These are phyloP conservation scores for Diaporthe longicolla DNA, from an alignment of 2,329 filamentous ascomycete genomes.

Conservation along the genomic window DNA sequence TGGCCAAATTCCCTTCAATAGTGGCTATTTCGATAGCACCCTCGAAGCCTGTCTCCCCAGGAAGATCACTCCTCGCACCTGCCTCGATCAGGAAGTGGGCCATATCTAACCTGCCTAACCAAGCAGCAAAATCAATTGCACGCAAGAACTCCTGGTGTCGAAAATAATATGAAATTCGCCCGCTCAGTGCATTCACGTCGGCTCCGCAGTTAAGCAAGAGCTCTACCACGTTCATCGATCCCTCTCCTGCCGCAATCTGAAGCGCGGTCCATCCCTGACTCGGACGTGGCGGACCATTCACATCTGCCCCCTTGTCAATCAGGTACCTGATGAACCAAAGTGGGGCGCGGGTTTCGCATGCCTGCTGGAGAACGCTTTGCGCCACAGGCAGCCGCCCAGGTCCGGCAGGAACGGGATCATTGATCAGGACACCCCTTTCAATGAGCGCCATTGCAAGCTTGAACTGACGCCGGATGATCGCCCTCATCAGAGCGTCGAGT, in stretches of 20 bases:
- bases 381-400: no score
- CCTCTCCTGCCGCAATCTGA: neutral
- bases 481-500: accelerated
- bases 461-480: neutral
- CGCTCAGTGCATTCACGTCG: neutral
- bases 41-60: neutral
- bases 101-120: neutral
- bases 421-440: neutral
- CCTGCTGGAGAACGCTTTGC: neutral
- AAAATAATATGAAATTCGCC: neutral
- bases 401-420: neutral
- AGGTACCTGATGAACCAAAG: neutral
- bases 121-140: neutral
- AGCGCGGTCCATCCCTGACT: neutral
- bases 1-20: neutral
- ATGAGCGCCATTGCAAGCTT: neutral
- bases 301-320: constrained; percentile 3
- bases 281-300: neutral
- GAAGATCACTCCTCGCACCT: neutral
- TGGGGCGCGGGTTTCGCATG: neutral
- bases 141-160: neutral
- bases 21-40: neutral
- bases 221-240: neutral
- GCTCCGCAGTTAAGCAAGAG: neutral
- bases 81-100: neutral